phyloP scores from a whole-genome alignment of 495 filamentous ascomycete genomes.

The Podospora tetraspora region DNA sequence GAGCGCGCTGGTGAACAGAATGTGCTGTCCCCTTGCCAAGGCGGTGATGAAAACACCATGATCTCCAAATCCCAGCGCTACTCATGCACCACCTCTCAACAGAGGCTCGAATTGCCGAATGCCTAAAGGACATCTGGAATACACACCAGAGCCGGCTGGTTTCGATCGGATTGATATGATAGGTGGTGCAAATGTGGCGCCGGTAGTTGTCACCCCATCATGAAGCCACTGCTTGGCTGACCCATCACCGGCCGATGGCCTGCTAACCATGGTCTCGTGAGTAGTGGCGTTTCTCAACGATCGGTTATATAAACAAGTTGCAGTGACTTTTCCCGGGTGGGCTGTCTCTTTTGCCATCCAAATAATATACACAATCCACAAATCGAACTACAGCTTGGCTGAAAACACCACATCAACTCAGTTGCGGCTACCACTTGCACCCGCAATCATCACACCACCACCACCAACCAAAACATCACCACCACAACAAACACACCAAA shows the following conservation, averaged over 20 bases:
- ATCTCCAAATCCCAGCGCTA: not conserved
- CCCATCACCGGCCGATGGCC: not conserved
- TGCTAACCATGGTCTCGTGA: not conserved
- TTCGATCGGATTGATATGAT: not conserved
- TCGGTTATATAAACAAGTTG: not conserved
- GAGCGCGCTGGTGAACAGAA: too few relatives aligned
- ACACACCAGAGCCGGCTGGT: not conserved
- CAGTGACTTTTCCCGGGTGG: not conserved
- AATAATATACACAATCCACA: not conserved
- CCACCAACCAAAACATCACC: not conserved
- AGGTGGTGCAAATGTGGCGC: not conserved
- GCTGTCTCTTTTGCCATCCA: not conserved
- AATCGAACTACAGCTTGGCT: not conserved
- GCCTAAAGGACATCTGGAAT: not conserved
- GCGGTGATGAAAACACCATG: not conserved
- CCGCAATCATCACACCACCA: not conserved
- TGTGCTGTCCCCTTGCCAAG: not conserved
- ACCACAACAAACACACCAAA: not conserved
- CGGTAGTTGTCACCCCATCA: not conserved
- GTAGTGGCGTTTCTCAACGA: not conserved
- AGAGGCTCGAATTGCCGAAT: not conserved
- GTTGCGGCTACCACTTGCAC: not conserved
- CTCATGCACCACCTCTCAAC: not conserved
- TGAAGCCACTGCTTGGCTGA: conserved; percentile 2
- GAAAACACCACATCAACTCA: not conserved